phyloP scores from a whole-genome alignment of 2,329 filamentous ascomycete species.

The Fusarium udum region DNA sequence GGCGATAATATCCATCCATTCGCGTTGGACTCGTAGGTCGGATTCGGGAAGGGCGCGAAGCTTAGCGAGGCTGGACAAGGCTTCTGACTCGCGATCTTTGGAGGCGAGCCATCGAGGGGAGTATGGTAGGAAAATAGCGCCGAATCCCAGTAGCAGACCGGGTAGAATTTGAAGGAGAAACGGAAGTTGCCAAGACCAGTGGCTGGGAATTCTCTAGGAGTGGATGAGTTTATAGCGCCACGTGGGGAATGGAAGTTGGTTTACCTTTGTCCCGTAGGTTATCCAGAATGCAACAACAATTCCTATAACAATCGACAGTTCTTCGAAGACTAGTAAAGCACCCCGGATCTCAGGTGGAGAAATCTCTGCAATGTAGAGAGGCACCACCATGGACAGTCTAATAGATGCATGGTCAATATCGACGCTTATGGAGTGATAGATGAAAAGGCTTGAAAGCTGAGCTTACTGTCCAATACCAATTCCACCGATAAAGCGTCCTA shows the following conservation, averaged over 20 bases:
- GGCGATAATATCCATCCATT: slow-evolving; percentile 42
- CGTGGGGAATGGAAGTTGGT: accelerated
- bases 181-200: slow-evolving; percentile 45
- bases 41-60: slow-evolving; percentile 34
- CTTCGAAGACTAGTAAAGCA: slow-evolving; percentile 55
- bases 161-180: slow-evolving; percentile 46
- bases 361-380: slow-evolving; percentile 57
- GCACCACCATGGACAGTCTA: slow-evolving; percentile 48
- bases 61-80: slow-evolving; percentile 34
- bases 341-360: slow-evolving; percentile 60
- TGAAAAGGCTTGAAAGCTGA: background rate
- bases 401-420: background rate
- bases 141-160: slow-evolving; percentile 38
- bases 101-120: slow-evolving; percentile 44
- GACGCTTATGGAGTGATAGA: accelerated
- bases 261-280: slow-evolving; percentile 43
- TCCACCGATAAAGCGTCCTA: slow-evolving; percentile 54
- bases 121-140: slow-evolving; percentile 40
- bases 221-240: accelerated
- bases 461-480: slow-evolving; percentile 50
- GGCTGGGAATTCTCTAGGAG: slow-evolving; percentile 24
- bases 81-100: slow-evolving; percentile 41
- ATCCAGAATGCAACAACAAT: slow-evolving; percentile 48
- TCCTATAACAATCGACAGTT: slow-evolving; percentile 47
- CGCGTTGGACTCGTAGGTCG: slow-evolving; percentile 35